A percentile compares a stretch with the other conserved stretches of the same genome.
These are phyloP conservation scores for Solanum pennellii DNA, from an alignment of 257 asterid genomes.

Conservation along the genomic window DNA sequence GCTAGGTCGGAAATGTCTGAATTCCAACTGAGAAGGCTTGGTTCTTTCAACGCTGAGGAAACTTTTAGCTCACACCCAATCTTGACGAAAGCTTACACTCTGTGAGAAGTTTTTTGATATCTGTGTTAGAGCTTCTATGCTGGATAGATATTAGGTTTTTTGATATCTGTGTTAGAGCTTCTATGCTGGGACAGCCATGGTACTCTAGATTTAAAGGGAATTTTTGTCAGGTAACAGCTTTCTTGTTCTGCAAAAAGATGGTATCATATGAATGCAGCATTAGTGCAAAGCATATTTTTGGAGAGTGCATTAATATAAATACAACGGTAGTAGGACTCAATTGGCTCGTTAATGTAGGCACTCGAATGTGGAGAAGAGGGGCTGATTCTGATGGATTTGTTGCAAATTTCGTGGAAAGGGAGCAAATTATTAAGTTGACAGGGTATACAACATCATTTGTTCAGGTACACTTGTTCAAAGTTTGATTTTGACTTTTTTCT, in stretches of 20 bases:
- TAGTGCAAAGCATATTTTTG: neutral
- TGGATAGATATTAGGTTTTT: too few relatives aligned
- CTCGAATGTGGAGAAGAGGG: conserved; percentile 99
- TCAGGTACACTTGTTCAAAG: conserved; percentile 38
- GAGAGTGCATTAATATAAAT: neutral
- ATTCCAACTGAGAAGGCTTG: too few relatives aligned
- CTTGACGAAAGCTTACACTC: too few relatives aligned
- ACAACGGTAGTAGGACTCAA: neutral
- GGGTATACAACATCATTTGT: conserved; percentile 72
- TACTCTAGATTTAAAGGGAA: conserved; percentile 94
- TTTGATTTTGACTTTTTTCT: neutral
- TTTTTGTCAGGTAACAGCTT: conserved; percentile 73
- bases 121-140: too few relatives aligned
- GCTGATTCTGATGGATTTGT: conserved; percentile 96
- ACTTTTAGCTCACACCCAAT: too few relatives aligned
- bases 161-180: too few relatives aligned
- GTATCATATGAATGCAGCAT: neutral
- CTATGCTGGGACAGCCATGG: conserved; percentile 36
- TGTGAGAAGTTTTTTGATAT: too few relatives aligned
- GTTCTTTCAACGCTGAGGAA: too few relatives aligned
- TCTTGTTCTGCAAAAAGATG: neutral
- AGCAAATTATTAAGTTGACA: conserved; percentile 64
- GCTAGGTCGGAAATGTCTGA: too few relatives aligned
- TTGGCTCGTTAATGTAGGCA: conserved; percentile 38
- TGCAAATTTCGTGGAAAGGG: conserved; percentile 93